Evolutionary conservation across 2,329 filamentous ascomycete genomes (phyloP), one percentile per base, ranked within the genome.

Genomic region (Epichloe amarillans): DNA sequence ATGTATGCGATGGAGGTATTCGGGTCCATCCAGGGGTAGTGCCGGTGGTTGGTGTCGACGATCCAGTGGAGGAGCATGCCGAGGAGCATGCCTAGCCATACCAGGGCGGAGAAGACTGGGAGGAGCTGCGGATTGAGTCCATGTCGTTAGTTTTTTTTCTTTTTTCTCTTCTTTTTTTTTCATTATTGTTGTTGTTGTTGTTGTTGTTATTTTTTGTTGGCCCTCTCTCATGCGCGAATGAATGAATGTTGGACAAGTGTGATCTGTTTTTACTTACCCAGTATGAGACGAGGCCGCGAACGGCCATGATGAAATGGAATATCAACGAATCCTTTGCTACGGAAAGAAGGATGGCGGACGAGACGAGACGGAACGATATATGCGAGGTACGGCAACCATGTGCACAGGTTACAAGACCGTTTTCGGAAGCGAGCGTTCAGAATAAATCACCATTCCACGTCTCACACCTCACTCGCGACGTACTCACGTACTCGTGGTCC

Each of bases 41-140:
- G 70, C 1, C 69, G 71, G n/a, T 69, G 66, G 51, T 84, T 65
- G 4, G 67, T 66, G 58, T 78, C 67, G 39, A 79, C 64, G 54
- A 76, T 66, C 86, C 86, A 91, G 66, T 79, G 74, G n/a, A 85
- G 72, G 52, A 89, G 71, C 67, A 89, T 76, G 50, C 76, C 80
- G 26, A 88, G 72, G 15, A 90, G 74, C 63, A 81, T 88, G 54
- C 73, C 74, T 12, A 84, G 72, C 82, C 82, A 85, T 56, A 79
- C 70, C 52, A 77, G 60, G 56, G 80, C 77, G 46, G 84, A 82
- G 57, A 89, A 73, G 54, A 88, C 69, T 56, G 86, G 86, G 36
- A 89, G 73, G 52, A 84, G 67, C 84, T 76, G 39, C 21, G 7
- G 7, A 38, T 11, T 26, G 15, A 14, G 40, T 38, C 30, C 52